Conservation (phyloP, 306 rosid species). For the Prosopis cineraria region DNA sequence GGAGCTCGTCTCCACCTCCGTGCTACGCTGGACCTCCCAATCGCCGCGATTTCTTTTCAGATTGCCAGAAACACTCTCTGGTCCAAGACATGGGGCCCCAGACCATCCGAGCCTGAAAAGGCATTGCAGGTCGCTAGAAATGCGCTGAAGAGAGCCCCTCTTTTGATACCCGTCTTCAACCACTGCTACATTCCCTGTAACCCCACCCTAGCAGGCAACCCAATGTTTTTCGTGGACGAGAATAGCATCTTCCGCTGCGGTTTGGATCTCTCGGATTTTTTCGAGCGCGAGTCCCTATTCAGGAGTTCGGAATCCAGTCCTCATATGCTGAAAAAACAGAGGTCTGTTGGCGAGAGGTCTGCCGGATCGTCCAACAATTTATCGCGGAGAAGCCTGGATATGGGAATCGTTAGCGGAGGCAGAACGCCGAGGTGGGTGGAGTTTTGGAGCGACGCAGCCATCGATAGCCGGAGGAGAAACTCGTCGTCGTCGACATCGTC, state of each 20-base stretch:
- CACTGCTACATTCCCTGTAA: slow-evolving; percentile 98
- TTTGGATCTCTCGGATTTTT: slow-evolving; percentile 87
- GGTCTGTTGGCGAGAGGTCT: slow-evolving; percentile 79
- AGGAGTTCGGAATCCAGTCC: slow-evolving; percentile 61
- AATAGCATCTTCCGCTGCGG: slow-evolving; percentile 91
- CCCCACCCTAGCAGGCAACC: slow-evolving; percentile 90
- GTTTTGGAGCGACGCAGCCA: slow-evolving; percentile 94
- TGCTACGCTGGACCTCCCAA: slow-evolving; percentile 86
- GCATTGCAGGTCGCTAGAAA: slow-evolving; percentile 76
- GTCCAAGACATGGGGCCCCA: slow-evolving; percentile 89
- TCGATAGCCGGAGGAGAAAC: slow-evolving; percentile 71
- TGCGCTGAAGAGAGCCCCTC: slow-evolving; percentile 92
- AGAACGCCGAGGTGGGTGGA: slow-evolving; percentile 98
- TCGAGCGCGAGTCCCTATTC: slow-evolving; percentile 75
- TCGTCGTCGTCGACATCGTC: slow-evolving; percentile 49
- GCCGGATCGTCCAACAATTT: slow-evolving; percentile 66
- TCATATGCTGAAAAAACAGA: slow-evolving; percentile 60
- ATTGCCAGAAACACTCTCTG: slow-evolving; percentile 82
- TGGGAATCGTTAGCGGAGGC: slow-evolving; percentile 46
- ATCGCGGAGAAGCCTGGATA: slow-evolving; percentile 79
- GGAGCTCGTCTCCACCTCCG: slow-evolving; percentile 86
- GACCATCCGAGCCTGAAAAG: slow-evolving; percentile 84
- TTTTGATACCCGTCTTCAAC: slow-evolving; percentile 86
- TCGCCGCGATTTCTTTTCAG: slow-evolving; percentile 95
- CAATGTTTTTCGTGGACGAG: slow-evolving; percentile 89